Evolutionary conservation across 1,284 basidiomycete species (phyloP), one percentile per base, ranked within the genome.

Genomic region (Amylostereum areolatum): DNA sequence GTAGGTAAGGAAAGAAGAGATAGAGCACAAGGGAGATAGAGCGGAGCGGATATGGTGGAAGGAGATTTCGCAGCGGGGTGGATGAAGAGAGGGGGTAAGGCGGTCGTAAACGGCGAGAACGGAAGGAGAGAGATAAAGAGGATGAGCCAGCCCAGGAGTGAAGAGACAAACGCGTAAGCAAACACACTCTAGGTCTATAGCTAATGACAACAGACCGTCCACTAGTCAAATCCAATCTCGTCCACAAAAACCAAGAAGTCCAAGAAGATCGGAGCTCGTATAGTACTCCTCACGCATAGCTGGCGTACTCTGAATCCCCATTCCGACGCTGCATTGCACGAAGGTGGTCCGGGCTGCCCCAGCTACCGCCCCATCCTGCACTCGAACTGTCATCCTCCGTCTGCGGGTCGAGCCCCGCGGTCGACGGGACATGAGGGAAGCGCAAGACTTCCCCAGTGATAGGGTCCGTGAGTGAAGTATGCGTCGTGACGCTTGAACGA

Each of bases 401-500:
- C 5, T 12, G n/a, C 12, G 25, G 18, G 4, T 33, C 40, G 18
- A 47, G 49, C 24, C 56, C 55, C 9, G 54, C 56, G 6, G 56
- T 55, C 58, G 59, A 64, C 4, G 66, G 61, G 43, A 67, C 49
- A 47, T 60, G 50, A 11, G 65, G 59, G 47, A 66, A 58, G 43
- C 66, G 65, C 55, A 65, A 55, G 9, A 62, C 55, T 10, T 61
- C 57, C 18, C 66, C 67, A 10, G 65, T 67, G 10, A 65, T 57
- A 12, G 67, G 65, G 48, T 69, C 67, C 35, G 65, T 66, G 48
- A 63, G 50, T 7, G 62, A 56, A 27, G 47, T 50, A 34, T 52
- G 52, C 25, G 66, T 68, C 41, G 66, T 68, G 18, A 64, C 62
- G 44, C 65, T 69, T 36, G 64, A 59, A 43, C 61, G 55, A 11